Conservation (phyloP, 2,329 filamentous ascomycete species). For the Calonectria multiphialidica region DNA sequence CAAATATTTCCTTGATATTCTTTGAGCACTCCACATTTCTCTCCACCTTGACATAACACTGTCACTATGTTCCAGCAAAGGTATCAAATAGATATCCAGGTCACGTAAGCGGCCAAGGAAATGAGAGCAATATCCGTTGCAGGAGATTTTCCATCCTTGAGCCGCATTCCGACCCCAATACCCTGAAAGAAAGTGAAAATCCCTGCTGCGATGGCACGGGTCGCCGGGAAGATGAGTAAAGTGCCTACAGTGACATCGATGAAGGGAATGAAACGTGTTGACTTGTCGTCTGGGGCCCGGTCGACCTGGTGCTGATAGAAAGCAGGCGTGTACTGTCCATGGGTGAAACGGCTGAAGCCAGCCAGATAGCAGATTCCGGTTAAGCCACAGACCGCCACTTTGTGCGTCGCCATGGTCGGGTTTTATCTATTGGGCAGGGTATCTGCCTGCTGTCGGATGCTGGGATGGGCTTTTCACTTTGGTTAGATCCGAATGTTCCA, state of each 20-base stretch:
- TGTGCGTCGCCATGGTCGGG: not conserved
- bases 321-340: not conserved
- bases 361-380: not conserved
- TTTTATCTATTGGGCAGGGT: not conserved
- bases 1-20: no score
- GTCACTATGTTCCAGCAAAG: not conserved
- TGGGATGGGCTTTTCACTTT: not conserved
- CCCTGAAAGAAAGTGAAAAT: not conserved
- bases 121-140: not conserved
- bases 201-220: not conserved
- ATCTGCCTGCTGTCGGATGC: not conserved
- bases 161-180: not conserved
- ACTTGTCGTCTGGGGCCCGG: constrained; percentile 4
- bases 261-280: not conserved
- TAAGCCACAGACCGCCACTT: not conserved
- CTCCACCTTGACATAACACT: no score
- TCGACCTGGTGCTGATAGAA: constrained; percentile 1
- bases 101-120: not conserved
- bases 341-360: constrained; percentile 2
- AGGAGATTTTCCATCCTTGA: not conserved
- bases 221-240: not conserved
- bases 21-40: no score
- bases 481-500: not conserved
- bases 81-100: not conserved
- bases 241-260: not conserved